phyloP scores from a whole-genome alignment of 768 basidiomycete species.

The Trametes coccinea region DNA sequence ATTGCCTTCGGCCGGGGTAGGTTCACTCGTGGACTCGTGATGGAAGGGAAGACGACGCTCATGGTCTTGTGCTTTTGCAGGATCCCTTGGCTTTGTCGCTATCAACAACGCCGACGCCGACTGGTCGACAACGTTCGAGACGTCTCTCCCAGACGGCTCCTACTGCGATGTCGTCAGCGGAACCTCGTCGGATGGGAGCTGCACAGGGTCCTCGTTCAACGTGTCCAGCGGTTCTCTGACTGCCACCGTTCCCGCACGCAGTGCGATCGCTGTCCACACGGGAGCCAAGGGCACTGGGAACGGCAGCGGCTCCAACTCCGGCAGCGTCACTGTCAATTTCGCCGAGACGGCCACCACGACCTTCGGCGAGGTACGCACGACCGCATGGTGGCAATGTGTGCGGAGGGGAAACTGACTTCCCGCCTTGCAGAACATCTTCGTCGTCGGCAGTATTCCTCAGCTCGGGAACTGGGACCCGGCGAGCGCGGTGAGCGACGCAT shows the following conservation, averaged over 20 bases:
- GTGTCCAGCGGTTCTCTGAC: slow-evolving; percentile 53
- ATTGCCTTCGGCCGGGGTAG: slow-evolving; percentile 68
- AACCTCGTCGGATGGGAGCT: slow-evolving; percentile 38
- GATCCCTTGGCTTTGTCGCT: slow-evolving; percentile 57
- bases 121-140: slow-evolving; percentile 59
- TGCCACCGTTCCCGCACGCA: slow-evolving; percentile 50
- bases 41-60: not conserved
- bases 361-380: slow-evolving; percentile 50
- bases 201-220: slow-evolving; percentile 52
- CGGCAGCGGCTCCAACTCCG: slow-evolving; percentile 1
- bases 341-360: slow-evolving; percentile 56
- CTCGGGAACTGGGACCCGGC: slow-evolving; percentile 53
- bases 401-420: not conserved
- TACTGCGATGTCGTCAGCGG: slow-evolving; percentile 71
- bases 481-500: slow-evolving; percentile 41
- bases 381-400: not conserved
- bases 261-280: slow-evolving; percentile 58
- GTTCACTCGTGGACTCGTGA: slow-evolving; percentile 10
- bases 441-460: slow-evolving; percentile 56
- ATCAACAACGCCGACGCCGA: slow-evolving; percentile 63
- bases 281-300: slow-evolving; percentile 33
- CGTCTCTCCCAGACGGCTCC: slow-evolving; percentile 53
- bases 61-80: slow-evolving; percentile 30
- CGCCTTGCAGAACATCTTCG: slow-evolving; percentile 54
- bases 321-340: slow-evolving; percentile 47